Percentiles rank a stretch among this genome's conserved stretches.
Evolutionary conservation across 2,329 filamentous ascomycete species (phyloP).

Genomic region (Talaromyces amestolkiae): DNA sequence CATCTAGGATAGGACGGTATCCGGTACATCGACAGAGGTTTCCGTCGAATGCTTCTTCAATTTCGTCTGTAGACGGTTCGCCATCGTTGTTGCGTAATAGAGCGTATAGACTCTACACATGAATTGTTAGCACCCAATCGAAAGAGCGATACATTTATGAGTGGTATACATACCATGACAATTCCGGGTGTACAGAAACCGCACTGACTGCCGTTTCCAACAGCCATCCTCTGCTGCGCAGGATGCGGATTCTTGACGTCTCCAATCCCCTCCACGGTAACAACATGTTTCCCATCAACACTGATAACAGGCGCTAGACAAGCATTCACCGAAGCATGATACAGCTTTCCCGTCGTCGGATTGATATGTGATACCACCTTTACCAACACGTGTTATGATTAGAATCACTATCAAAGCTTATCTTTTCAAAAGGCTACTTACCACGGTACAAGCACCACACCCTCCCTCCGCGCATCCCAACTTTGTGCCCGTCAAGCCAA

Average conservation of each 20-base stretch:
- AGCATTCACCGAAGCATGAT: conserved; percentile 95
- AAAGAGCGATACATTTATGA: background rate
- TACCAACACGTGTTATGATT: conserved; percentile 27
- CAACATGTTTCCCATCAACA: conserved; percentile 95
- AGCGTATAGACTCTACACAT: conserved; percentile 75
- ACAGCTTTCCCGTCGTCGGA: conserved; percentile 85
- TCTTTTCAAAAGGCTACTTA: conserved; percentile 33
- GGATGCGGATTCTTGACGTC: conserved; percentile 84
- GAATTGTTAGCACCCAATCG: conserved; percentile 16
- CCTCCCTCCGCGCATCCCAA: conserved; percentile 95
- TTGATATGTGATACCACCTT: conserved; percentile 86
- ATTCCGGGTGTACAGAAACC: conserved; percentile 97
- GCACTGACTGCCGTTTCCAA: conserved; percentile 88
- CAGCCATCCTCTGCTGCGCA: conserved; percentile 84
- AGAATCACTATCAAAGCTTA: background rate
- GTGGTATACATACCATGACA: conserved; percentile 63
- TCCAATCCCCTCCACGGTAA: conserved; percentile 95
- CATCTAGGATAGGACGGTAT: conserved; percentile 89
- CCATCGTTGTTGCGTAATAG: conserved; percentile 75
- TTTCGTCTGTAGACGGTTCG: conserved; percentile 71
- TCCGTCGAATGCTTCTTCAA: conserved; percentile 96
- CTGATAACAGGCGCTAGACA: conserved; percentile 90
- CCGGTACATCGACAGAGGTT: conserved; percentile 95
- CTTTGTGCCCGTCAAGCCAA: conserved; percentile 93
- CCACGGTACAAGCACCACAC: conserved; percentile 93